Base-by-base conservation (phyloP, 805 yeast genomes). In the Schwanniomyces sp. region DNA sequence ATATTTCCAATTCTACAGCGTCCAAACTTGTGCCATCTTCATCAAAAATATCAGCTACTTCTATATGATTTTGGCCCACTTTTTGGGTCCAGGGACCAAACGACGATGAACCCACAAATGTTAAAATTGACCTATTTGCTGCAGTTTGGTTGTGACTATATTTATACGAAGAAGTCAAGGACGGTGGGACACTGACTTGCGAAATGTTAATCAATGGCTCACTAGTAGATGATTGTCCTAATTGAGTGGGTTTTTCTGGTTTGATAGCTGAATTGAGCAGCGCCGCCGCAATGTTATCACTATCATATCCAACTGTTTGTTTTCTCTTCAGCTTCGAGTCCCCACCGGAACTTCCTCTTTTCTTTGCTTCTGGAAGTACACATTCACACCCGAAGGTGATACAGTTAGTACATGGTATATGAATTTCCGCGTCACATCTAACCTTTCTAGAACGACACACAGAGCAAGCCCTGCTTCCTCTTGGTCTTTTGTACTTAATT, bases 391-490 rank as follows among this genome's bases (percentile, higher is more conserved):
- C 85, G 63, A 85, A 86, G 3, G 86, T 84, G 30, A 79, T 72
- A 60, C 92, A 86, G 62, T 86, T 86, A 14, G 69, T 63, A 51
- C 77, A 72, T 3, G 78, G 78, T 14, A 72, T 72, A 53, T 71
- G 76, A 36, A 72, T 72, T 51, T 72, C 85, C 10, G 86, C 88
- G 58, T 85, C 89, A 66, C 95, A 87, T 30, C 91, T 78, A n/a
- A 87, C 94, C 57, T 87, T 87, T 30, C 94, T 72, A 7, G 85
- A 78, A 46, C 89, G 82, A 59, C 94, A 88, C n/a, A 86, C 86
- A 36, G 80, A 77, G 59, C 94, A 86, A 2, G 91, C 92, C 41
- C 88, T 66, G 7, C 86, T 70, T 0, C 90, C 86, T 44, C 91
- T 69, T 41, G 86, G 79, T 52, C 83, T 58, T 56, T 74, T 79